A percentile compares a stretch with the other conserved stretches of the same genome.
phyloP scores from a whole-genome alignment of 2,329 filamentous ascomycete genomes.

The Hirsutella rhossiliensis region DNA sequence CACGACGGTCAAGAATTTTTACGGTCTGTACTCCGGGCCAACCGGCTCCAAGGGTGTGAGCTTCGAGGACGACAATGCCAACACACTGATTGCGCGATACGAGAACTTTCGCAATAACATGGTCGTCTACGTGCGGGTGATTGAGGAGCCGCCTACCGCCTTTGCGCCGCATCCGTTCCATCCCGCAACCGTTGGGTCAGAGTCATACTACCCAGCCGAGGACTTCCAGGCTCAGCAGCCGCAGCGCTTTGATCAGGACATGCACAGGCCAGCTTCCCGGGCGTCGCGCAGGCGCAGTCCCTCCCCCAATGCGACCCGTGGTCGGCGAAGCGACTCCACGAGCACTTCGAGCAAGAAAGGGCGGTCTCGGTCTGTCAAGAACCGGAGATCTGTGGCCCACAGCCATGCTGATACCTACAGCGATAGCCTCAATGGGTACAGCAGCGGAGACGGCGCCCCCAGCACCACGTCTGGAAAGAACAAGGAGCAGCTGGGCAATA shows the following conservation, averaged over 20 bases:
- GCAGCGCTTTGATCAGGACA: constrained; percentile 44
- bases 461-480: constrained; percentile 61
- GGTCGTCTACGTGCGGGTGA: constrained; percentile 84
- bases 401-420: constrained; percentile 46
- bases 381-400: constrained; percentile 35
- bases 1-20: constrained; percentile 98
- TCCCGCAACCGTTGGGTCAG: constrained; percentile 36
- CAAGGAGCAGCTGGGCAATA: constrained; percentile 82
- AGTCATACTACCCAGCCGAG: constrained; percentile 33
- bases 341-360: constrained; percentile 51
- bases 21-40: constrained; percentile 75
- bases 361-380: constrained; percentile 59
- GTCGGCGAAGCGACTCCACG: constrained; percentile 66
- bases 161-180: constrained; percentile 37
- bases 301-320: constrained; percentile 58
- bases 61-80: constrained; percentile 84
- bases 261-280: constrained; percentile 57
- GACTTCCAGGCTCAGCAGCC: constrained; percentile 38
- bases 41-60: constrained; percentile 68
- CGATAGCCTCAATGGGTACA: constrained; percentile 65
- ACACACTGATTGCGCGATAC: constrained; percentile 86
- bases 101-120: constrained; percentile 92
- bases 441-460: constrained; percentile 74
- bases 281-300: constrained; percentile 65
- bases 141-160: constrained; percentile 42